Evolutionary conservation across 2,329 filamentous ascomycete genomes (phyloP).

Genomic region (Colletotrichum euphorbiae): DNA sequence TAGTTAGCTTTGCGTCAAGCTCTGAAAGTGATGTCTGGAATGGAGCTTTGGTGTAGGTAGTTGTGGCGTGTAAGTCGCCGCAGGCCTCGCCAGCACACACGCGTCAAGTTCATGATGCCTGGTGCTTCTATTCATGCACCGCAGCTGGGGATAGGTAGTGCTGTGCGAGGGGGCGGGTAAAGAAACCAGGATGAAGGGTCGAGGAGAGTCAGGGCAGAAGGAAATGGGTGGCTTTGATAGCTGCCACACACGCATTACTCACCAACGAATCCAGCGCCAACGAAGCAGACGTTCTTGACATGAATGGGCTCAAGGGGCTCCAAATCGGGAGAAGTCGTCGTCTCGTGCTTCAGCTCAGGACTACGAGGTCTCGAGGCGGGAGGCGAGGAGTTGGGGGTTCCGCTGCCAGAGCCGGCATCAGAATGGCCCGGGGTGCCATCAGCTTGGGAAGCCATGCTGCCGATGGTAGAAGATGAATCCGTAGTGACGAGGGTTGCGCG

Average conservation of each 20-base stretch:
- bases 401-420: constrained; percentile 36
- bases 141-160: background rate
- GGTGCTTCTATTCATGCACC: background rate
- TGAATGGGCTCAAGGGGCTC: constrained; percentile 36
- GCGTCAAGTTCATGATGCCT: background rate
- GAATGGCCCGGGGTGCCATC: constrained; percentile 35
- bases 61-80: background rate
- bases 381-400: constrained; percentile 40
- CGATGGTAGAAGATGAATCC: constrained; percentile 37
- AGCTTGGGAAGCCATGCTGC: constrained; percentile 34
- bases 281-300: constrained; percentile 72
- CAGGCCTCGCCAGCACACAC: background rate
- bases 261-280: constrained; percentile 83
- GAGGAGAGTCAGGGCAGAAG: constrained; percentile 12
- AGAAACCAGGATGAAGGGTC: background rate
- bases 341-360: constrained; percentile 32
- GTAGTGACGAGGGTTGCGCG: constrained; percentile 25
- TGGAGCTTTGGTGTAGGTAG: background rate
- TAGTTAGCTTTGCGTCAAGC: constrained; percentile 20
- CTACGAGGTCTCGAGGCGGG: constrained; percentile 39
- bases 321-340: constrained; percentile 12
- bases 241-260: constrained; percentile 49
- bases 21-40: constrained; percentile 6
- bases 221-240: background rate
- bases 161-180: background rate